Base-by-base conservation (phyloP, 2,329 filamentous ascomycete species). In the Pseudocercospora fuligena region DNA sequence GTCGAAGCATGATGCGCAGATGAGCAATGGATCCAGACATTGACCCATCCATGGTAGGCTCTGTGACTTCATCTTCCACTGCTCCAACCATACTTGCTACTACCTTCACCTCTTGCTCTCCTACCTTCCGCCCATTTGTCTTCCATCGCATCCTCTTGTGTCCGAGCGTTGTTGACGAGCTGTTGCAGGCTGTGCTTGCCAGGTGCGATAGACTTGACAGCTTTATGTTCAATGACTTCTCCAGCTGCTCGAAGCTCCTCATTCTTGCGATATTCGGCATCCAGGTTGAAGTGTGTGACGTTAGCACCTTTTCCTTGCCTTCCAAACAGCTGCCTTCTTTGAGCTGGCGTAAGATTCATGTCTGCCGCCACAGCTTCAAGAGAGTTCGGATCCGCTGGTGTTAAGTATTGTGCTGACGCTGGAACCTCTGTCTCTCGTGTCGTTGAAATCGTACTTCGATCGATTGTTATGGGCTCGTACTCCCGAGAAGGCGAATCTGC, bases 101-200 rank as follows among this genome's bases (percentile, higher is more conserved):
- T 66, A 19, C 70, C 69, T 77, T 97, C 93, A 73, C 88, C 90
- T 78, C 92, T 89, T 75, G 94, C 95, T 73, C 86, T 87, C 81
- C 87, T 89, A 5, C 93, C 92, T 72, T 89, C 84, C 21, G 93
- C 93, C 82, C 97, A 97, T 77, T 92, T 94, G 75, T 98, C 94
- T 80, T 97, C 93, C 71, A 97, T 82, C 2, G 93, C 93, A 11
- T 97, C 93, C 76, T 89, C 89, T 80, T 98, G 93, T 69, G 85
- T 92, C 72, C 88, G 88, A 27, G 92, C 94, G 68, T 91, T 91
- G 79, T 89, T 93, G 71, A 98, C 91, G 73, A 98, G 84, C 82
- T 97, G 93, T 76, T 90, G 89, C 78, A 98, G 83, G 74, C 87
- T 96, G 80, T 97, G 93, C 82, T 97, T 97, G 66, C 93, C 92